Evolutionary conservation across 1,284 basidiomycete genomes (phyloP).

Genomic region (Boletus sp.): DNA sequence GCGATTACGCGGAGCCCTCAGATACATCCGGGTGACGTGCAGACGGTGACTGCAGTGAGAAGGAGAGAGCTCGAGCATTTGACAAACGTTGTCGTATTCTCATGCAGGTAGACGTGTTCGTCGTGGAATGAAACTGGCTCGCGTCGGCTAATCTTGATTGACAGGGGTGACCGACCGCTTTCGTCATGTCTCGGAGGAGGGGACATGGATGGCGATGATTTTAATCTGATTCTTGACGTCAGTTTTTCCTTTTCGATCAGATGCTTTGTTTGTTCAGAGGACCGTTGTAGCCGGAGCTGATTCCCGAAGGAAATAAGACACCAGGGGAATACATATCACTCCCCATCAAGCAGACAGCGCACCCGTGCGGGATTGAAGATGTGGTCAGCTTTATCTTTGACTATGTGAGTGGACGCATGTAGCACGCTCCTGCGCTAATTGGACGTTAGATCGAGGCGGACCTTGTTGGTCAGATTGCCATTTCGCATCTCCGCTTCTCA

Average conservation of each 20-base stretch:
- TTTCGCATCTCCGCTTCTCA: constrained; percentile 63
- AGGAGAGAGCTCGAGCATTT: constrained; percentile 41
- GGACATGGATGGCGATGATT: constrained; percentile 51
- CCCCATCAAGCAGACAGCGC: constrained; percentile 38
- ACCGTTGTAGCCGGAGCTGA: constrained; percentile 34
- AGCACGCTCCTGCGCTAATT: constrained; percentile 6
- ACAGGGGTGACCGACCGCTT: constrained; percentile 45
- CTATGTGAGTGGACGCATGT: constrained; percentile 39
- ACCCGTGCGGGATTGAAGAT: constrained; percentile 48
- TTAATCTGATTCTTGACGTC: constrained; percentile 46
- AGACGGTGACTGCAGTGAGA: constrained; percentile 48
- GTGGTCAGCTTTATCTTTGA: constrained; percentile 56
- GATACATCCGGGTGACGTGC: constrained; percentile 54
- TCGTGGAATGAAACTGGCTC: neutral
- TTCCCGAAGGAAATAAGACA: constrained; percentile 20
- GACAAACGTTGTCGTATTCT: constrained; percentile 45
- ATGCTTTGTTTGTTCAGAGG: constrained; percentile 14
- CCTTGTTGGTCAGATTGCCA: constrained; percentile 55
- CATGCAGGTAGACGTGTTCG: constrained; percentile 35
- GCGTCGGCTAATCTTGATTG: constrained; percentile 13
- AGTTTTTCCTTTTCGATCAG: constrained; percentile 18
- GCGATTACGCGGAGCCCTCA: constrained; percentile 55
- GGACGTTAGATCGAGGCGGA: constrained; percentile 53
- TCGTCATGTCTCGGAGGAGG: constrained; percentile 51
- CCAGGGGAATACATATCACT: constrained; percentile 46